Evolutionary conservation across 768 basidiomycete species (phyloP).

Genomic region (Leccinum disarticulatum): DNA sequence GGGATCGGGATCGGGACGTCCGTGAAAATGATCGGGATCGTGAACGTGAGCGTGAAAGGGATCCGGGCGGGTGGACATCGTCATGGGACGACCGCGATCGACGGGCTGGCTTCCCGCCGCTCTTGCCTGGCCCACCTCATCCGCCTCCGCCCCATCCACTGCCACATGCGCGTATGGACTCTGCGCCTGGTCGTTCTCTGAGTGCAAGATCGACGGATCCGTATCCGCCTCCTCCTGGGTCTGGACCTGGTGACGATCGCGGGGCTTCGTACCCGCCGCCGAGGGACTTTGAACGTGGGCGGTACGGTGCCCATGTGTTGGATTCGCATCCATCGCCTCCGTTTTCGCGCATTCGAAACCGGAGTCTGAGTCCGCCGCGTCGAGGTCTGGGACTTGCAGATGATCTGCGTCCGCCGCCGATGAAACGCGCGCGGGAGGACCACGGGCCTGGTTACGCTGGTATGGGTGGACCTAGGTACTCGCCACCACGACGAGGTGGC

Average conservation of each 20-base stretch:
- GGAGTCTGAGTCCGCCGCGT: constrained; percentile 44
- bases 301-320: constrained; percentile 19
- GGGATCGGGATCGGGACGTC: constrained; percentile 21
- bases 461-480: constrained; percentile 23
- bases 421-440: constrained; percentile 49
- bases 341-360: constrained; percentile 44
- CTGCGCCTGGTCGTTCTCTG: constrained; percentile 22
- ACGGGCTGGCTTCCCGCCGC: constrained; percentile 26
- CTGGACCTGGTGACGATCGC: constrained; percentile 15
- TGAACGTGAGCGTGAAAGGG: constrained; percentile 38
- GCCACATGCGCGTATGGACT: constrained; percentile 18
- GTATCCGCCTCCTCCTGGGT: constrained; percentile 12
- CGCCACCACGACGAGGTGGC: constrained; percentile 27
- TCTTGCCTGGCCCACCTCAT: constrained; percentile 8
- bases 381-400: constrained; percentile 31
- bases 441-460: constrained; percentile 22
- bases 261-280: constrained; percentile 20
- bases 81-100: constrained; percentile 44
- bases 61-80: constrained; percentile 7
- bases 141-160: constrained; percentile 2
- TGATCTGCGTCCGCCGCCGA: constrained; percentile 46
- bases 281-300: constrained; percentile 33
- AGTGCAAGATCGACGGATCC: constrained; percentile 31
- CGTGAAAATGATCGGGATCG: constrained; percentile 44
- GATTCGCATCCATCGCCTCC: constrained; percentile 15